Percentiles rank a stretch among this genome's conserved stretches.
Evolutionary conservation across 2,329 filamentous ascomycete genomes (phyloP).

Genomic region (Cladorrhinum sp.): DNA sequence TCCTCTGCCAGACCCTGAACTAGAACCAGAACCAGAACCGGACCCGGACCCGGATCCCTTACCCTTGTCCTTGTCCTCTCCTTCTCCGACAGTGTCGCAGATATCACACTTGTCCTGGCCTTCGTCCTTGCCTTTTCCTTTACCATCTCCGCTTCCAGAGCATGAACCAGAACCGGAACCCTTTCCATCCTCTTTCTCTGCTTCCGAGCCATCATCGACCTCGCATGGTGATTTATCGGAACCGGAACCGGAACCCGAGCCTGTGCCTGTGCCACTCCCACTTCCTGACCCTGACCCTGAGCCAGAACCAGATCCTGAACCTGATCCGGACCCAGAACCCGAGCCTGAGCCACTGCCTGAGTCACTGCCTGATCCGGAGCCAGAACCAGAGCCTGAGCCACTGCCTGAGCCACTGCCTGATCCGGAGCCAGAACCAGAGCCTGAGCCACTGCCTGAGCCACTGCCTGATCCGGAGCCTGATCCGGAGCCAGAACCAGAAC

Average conservation of each 20-base stretch:
- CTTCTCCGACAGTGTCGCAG: too few species aligned
- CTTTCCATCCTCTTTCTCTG: neutral
- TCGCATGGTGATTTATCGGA: neutral
- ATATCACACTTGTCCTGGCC: neutral
- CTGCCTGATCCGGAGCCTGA: too few species aligned
- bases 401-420: neutral
- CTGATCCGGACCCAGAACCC: constrained; percentile 4
- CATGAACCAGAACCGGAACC: neutral
- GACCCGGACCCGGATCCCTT: too few species aligned
- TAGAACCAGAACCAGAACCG: too few species aligned
- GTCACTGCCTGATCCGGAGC: constrained; percentile 11
- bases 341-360: constrained; percentile 10
- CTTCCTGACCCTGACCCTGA: neutral
- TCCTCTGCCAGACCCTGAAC: neutral
- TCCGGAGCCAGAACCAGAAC: neutral
- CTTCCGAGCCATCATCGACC: neutral
- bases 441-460: too few species aligned
- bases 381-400: neutral
- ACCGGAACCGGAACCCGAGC: neutral
- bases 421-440: too few species aligned
- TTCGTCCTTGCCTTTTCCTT: neutral
- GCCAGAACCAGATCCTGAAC: constrained; percentile 11
- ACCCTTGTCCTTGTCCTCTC: neutral
- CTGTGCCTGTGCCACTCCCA: neutral
- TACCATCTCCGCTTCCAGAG: neutral